Conservation (phyloP, 768 basidiomycete genomes). For the Xanthoconium stramineum region DNA sequence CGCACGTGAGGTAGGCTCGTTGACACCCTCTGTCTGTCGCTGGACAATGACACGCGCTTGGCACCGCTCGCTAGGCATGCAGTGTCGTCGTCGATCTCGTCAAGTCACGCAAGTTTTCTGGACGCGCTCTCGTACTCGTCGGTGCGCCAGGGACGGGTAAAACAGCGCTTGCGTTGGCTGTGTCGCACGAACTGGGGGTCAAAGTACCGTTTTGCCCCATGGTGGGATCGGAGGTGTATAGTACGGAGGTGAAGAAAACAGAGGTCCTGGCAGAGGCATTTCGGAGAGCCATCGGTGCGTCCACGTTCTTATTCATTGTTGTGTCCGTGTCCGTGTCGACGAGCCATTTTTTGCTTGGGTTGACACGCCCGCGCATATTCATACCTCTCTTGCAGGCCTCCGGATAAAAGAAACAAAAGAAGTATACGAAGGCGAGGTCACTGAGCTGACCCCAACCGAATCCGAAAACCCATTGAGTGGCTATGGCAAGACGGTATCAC, state of each 20-base stretch:
- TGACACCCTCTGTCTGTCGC: not conserved
- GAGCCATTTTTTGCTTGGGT: not conserved
- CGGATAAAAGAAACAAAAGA: slow-evolving; percentile 99
- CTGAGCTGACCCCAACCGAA: slow-evolving; percentile 93
- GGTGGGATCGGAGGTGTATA: slow-evolving; percentile 98
- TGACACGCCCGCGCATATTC: not conserved
- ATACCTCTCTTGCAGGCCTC: slow-evolving; percentile 47
- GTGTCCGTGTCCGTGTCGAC: not conserved
- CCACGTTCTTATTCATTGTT: not conserved
- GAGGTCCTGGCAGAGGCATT: slow-evolving; percentile 96
- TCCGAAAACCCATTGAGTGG: slow-evolving; percentile 96
- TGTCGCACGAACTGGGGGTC: slow-evolving; percentile 89
- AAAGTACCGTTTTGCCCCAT: slow-evolving; percentile 99
- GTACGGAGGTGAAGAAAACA: slow-evolving; percentile 97
- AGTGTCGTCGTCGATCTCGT: slow-evolving; percentile 88
- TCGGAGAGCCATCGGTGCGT: slow-evolving; percentile 90
- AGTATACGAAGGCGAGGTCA: slow-evolving; percentile 98
- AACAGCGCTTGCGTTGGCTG: slow-evolving; percentile 93
- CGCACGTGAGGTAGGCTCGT: slow-evolving; percentile 76
- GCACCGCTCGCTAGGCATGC: slow-evolving; percentile 59
- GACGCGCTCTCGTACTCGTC: slow-evolving; percentile 86
- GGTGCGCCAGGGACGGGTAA: slow-evolving; percentile 98
- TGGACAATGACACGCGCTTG: not conserved
- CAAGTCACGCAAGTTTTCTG: slow-evolving; percentile 90
- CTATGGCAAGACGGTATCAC: slow-evolving; percentile 98